Evolutionary conservation across 495 filamentous ascomycete genomes (phyloP).

Genomic region (Penicillium flavigenum): DNA sequence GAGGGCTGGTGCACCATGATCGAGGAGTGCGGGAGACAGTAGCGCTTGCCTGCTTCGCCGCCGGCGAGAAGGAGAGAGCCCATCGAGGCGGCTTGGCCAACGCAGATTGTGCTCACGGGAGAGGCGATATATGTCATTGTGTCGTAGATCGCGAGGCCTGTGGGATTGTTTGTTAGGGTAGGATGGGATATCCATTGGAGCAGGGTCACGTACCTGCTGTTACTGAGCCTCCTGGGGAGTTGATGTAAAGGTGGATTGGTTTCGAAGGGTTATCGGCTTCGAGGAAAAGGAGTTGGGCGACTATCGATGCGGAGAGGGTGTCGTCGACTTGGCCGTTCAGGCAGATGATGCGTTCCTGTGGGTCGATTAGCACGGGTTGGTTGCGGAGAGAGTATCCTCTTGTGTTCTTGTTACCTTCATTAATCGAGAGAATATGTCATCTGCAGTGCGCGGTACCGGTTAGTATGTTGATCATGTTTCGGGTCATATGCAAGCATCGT

Average conservation of each 20-base stretch:
- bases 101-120: conserved; percentile 89
- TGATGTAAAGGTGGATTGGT: conserved; percentile 95
- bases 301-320: conserved; percentile 80
- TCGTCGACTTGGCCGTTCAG: conserved; percentile 93
- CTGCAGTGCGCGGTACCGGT: conserved; percentile 43
- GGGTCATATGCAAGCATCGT: not conserved
- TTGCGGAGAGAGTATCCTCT: not conserved
- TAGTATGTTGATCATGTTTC: conserved; percentile 12
- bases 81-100: conserved; percentile 95
- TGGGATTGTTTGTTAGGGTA: conserved; percentile 10
- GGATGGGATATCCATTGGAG: not conserved
- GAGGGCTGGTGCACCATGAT: conserved; percentile 97
- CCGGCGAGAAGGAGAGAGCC: conserved; percentile 85
- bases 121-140: conserved; percentile 97
- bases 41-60: conserved; percentile 80
- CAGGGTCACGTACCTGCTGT: conserved; percentile 60
- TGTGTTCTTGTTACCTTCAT: conserved; percentile 55
- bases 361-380: not conserved
- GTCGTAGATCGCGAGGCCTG: conserved; percentile 92
- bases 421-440: conserved; percentile 81
- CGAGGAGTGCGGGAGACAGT: conserved; percentile 83
- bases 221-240: conserved; percentile 93
- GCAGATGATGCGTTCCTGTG: conserved; percentile 88
- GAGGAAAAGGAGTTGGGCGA: conserved; percentile 94
- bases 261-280: conserved; percentile 95